Base-by-base conservation (phyloP, 2,329 filamentous ascomycete species). In the Berkeleyomyces basicola region DNA sequence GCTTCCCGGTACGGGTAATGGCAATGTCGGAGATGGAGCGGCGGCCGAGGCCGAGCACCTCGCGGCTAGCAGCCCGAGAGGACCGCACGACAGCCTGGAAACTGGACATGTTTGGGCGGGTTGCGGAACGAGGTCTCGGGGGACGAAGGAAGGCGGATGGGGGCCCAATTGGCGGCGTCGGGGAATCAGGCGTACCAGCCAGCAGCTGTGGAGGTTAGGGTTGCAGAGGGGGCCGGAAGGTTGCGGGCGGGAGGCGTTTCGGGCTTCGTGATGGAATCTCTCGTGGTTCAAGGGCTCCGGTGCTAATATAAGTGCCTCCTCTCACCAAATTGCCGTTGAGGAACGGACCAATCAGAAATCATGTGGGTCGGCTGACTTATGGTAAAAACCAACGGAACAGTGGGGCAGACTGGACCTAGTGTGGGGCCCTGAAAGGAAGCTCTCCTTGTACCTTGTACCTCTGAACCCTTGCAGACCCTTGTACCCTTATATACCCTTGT, bases 1-100 rank as follows among this genome's bases (percentile, higher is more conserved):
- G 92, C 80, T 96, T 96, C 74, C 93, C 93, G 64, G 93, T 99
- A 70, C 93, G 83, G 66, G 92, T 95, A 72, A 99, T 96, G 70
- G 88, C 80, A 71, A 99, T 82, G 78, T 99, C 93, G 72, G 90
- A 88, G 68, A 86, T 70, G 66, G 74, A 74, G 73, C 79, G 78
- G 70, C 77, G 77, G 70, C 78, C 76, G 69, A 76, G 70, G 23
- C 23, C 23, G 10, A 55, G 33, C 68, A 77, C 70, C 69, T 75
- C 75, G 70, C 74, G 74, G 67, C 74, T 72, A 67, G 76, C 71
- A 70, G 73, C 76, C 68, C 75, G 74, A 69, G 77, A 75, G 67
- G 78, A 76, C 74, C 81, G 81, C 74, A 77, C 75, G 67, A 79
- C 49, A 73, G 78, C 74, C 68, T 81, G 77, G 72, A 82, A 75